A percentile compares a stretch with the other conserved stretches of the same genome.
Evolutionary conservation across 176 grass and related monocot genomes (phyloP).

Genomic region (Neostapfia colusana): DNA sequence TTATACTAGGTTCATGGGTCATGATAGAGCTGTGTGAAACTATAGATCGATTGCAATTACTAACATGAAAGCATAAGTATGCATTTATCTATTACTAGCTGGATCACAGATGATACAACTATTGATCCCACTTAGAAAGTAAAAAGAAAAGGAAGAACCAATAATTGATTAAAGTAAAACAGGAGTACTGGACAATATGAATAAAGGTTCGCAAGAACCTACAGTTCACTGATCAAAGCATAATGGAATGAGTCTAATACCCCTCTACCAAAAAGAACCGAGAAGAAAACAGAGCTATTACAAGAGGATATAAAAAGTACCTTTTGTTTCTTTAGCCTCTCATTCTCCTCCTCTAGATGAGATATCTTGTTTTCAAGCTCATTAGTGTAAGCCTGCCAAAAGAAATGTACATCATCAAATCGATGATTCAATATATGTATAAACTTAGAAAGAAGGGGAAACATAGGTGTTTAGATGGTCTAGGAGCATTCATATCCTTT

Average conservation of each 20-base stretch:
- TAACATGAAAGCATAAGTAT: conserved; percentile 4
- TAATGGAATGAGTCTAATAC: neutral
- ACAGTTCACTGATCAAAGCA: neutral
- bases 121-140: neutral
- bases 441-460: neutral
- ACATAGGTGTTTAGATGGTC: neutral
- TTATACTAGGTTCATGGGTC: neutral
- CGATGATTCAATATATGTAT: neutral
- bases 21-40: neutral
- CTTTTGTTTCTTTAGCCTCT: conserved; percentile 86
- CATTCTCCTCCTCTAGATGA: conserved; percentile 76
- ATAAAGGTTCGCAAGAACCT: conserved; percentile 13
- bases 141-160: neutral
- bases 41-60: conserved; percentile 7
- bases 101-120: neutral
- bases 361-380: conserved; percentile 95
- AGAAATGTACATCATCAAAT: conserved; percentile 24
- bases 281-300: neutral
- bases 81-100: neutral
- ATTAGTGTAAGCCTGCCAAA: conserved; percentile 86
- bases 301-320: conserved; percentile 48
- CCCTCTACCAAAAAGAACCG: neutral
- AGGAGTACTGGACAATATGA: neutral
- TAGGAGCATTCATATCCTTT: neutral
- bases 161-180: neutral